These are phyloP conservation scores for Chalciporus sphaerocephalus DNA, from an alignment of 768 basidiomycete genomes.

Conservation along the genomic window DNA sequence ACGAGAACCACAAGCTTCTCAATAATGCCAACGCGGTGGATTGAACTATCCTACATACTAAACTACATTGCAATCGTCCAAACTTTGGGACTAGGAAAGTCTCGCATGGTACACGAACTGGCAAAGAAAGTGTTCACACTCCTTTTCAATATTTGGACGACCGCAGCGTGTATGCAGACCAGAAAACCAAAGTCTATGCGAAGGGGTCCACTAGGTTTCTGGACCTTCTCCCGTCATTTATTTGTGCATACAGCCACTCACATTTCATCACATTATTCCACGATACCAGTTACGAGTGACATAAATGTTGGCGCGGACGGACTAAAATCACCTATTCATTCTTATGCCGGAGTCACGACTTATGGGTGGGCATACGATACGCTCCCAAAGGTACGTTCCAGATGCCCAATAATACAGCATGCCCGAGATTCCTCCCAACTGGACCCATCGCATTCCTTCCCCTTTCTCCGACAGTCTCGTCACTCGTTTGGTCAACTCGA, in stretches of 20 bases:
- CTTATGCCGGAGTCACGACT: slow-evolving; percentile 78
- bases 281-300: too few relatives aligned
- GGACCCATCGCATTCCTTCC: slow-evolving; percentile 96
- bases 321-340: slow-evolving; percentile 87
- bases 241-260: too few relatives aligned
- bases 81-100: slow-evolving; percentile 5
- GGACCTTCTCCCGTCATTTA: too few relatives aligned
- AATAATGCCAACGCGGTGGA: neutral
- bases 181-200: too few relatives aligned
- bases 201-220: too few relatives aligned
- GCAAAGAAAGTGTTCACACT: slow-evolving; percentile 7
- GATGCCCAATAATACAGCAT: slow-evolving; percentile 73
- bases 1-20: neutral
- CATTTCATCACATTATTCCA: too few relatives aligned
- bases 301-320: slow-evolving; percentile 98
- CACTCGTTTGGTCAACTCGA: slow-evolving; percentile 91
- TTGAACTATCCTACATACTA: neutral
- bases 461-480: slow-evolving; percentile 69
- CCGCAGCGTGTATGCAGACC: neutral
- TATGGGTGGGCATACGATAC: slow-evolving; percentile 92
- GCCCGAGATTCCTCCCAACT: slow-evolving; percentile 91
- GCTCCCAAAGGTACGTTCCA: slow-evolving; percentile 58
- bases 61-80: neutral
- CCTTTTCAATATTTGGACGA: slow-evolving; percentile 2
- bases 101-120: slow-evolving; percentile 6